A percentile compares a stretch with the other conserved stretches of the same genome.
phyloP scores from a whole-genome alignment of 202 grass and related monocot species.

The Cymbopogon flexuosus region DNA sequence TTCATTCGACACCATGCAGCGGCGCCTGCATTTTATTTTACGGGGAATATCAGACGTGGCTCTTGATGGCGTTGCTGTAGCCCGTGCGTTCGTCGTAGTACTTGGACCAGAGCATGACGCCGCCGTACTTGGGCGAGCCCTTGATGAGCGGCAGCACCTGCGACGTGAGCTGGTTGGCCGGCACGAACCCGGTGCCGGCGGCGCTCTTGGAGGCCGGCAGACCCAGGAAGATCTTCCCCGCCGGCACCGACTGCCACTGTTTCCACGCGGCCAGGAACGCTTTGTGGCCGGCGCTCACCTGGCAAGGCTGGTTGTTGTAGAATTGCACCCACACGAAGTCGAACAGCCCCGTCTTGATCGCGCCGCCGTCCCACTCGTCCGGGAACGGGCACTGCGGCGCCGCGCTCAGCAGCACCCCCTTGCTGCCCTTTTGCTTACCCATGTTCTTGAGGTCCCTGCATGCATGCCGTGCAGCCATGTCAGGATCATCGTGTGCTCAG shows the following conservation, averaged over 20 bases:
- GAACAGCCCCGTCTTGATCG: constrained; percentile 53
- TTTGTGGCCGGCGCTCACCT: constrained; percentile 27
- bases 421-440: background rate
- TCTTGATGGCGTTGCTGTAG: constrained; percentile 49
- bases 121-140: constrained; percentile 46
- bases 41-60: constrained; percentile 9
- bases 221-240: constrained; percentile 43
- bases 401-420: constrained; percentile 54
- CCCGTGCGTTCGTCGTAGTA: constrained; percentile 48
- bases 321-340: constrained; percentile 85
- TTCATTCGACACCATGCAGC: background rate
- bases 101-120: constrained; percentile 63
- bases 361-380: constrained; percentile 35
- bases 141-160: constrained; percentile 44
- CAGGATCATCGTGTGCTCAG: background rate
- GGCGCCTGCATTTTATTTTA: background rate
- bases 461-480: background rate
- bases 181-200: constrained; percentile 49
- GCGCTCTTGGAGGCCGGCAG: constrained; percentile 40
- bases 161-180: constrained; percentile 33
- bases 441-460: background rate
- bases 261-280: constrained; percentile 51
- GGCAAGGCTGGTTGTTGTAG: constrained; percentile 67
- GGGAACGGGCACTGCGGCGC: constrained; percentile 74
- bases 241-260: constrained; percentile 46